phyloP scores from a whole-genome alignment of 2,329 filamentous ascomycete species.

The Diaporthe caulivora region DNA sequence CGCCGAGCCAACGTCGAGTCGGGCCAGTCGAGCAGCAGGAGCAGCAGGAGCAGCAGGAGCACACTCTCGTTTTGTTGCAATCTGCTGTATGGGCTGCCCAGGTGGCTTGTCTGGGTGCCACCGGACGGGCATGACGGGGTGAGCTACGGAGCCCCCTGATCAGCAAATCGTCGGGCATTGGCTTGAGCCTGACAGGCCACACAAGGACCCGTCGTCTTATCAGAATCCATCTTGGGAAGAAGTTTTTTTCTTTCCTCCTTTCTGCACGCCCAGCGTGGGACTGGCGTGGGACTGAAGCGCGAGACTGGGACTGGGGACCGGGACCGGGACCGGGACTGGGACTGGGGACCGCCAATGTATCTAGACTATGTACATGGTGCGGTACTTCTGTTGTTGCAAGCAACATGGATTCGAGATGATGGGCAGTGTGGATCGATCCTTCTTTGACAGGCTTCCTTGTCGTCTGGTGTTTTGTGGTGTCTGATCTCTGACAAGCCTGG shows the following conservation, averaged over 20 bases:
- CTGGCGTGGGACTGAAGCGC: constrained; percentile 7
- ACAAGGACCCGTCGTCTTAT: constrained; percentile 35
- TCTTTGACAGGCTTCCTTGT: constrained; percentile 22
- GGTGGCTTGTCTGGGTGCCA: neutral
- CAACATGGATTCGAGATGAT: constrained; percentile 32
- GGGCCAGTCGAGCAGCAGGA: constrained; percentile 12
- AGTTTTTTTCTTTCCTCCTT: neutral
- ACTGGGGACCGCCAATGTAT: constrained; percentile 6
- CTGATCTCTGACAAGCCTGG: constrained; percentile 30
- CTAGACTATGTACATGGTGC: neutral
- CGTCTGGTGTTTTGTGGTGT: constrained; percentile 25
- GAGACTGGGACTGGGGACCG: constrained; percentile 6
- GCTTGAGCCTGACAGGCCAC: constrained; percentile 25
- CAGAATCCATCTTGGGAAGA: constrained; percentile 33
- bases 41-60: neutral
- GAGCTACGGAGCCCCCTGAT: constrained; percentile 13
- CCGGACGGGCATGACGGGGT: constrained; percentile 2
- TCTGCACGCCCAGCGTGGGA: neutral
- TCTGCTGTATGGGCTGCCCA: neutral
- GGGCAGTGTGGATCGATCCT: constrained; percentile 33
- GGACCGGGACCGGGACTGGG: neutral
- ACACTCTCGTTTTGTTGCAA: neutral
- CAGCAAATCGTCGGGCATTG: constrained; percentile 32
- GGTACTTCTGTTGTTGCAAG: neutral
- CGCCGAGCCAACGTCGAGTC: constrained; percentile 11